phyloP scores from a whole-genome alignment of 495 filamentous ascomycete species.

The Xylaria castorea region DNA sequence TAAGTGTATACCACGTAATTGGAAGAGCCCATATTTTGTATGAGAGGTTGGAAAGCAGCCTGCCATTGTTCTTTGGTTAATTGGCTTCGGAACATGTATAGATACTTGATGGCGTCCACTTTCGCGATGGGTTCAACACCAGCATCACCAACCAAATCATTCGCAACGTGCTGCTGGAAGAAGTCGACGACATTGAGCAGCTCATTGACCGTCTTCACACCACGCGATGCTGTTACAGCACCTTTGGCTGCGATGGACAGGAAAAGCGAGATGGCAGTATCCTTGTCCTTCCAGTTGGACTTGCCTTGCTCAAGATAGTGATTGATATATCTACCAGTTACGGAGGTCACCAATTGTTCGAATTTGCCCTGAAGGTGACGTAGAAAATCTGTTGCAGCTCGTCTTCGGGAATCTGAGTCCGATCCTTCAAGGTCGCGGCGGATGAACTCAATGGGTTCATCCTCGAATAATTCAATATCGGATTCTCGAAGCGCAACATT shows the following conservation, averaged over 20 bases:
- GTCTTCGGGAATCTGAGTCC: constrained; percentile 88
- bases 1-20: constrained; percentile 98
- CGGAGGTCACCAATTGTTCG: constrained; percentile 78
- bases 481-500: constrained; percentile 90
- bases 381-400: constrained; percentile 93
- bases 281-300: constrained; percentile 92
- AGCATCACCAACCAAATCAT: constrained; percentile 72
- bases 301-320: constrained; percentile 75
- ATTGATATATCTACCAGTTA: constrained; percentile 81
- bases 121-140: constrained; percentile 83
- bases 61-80: constrained; percentile 85
- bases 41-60: constrained; percentile 83
- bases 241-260: constrained; percentile 93
- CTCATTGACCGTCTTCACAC: constrained; percentile 86
- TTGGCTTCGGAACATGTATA: constrained; percentile 94
- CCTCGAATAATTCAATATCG: constrained; percentile 94
- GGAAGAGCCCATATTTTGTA: constrained; percentile 82
- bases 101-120: constrained; percentile 96
- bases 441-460: constrained; percentile 99
- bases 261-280: constrained; percentile 95
- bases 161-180: constrained; percentile 87
- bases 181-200: constrained; percentile 88
- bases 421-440: constrained; percentile 94
- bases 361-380: constrained; percentile 86
- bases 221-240: constrained; percentile 78